Conservation (phyloP, 2,329 filamentous ascomycete species). For the Neofusicoccum kwambonambiense region DNA sequence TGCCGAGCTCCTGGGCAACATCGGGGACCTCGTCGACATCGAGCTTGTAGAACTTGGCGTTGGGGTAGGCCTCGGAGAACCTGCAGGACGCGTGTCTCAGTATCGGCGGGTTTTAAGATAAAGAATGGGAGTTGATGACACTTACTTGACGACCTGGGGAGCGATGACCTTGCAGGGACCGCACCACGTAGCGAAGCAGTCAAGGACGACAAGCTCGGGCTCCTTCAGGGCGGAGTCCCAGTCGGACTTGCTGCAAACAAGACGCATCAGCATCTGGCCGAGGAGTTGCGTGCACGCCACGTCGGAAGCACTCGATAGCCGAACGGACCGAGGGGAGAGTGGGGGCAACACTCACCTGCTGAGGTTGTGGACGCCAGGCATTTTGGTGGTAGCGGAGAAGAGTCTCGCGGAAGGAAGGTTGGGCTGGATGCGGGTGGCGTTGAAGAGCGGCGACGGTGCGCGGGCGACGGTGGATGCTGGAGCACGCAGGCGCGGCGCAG, state of each 20-base stretch:
- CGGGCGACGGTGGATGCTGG: constrained; percentile 22
- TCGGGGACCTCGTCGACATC: constrained; percentile 82
- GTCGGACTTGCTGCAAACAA: constrained; percentile 52
- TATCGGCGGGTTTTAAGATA: not conserved
- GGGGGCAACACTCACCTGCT: constrained; percentile 33
- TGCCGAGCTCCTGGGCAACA: constrained; percentile 71
- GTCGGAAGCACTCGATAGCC: not conserved
- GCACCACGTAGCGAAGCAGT: constrained; percentile 90
- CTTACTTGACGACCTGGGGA: constrained; percentile 68
- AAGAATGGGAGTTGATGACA: constrained; percentile 20
- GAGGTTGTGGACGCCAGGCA: constrained; percentile 51
- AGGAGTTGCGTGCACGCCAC: not conserved
- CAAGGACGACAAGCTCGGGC: constrained; percentile 68
- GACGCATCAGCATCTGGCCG: not conserved
- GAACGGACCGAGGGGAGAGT: not conserved
- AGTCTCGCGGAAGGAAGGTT: constrained; percentile 35
- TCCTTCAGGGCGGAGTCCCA: constrained; percentile 56
- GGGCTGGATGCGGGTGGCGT: constrained; percentile 29
- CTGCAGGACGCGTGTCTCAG: constrained; percentile 38
- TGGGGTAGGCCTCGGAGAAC: constrained; percentile 58
- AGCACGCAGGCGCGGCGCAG: constrained; percentile 33
- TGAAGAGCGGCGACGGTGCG: constrained; percentile 25
- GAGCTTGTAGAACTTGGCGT: constrained; percentile 79
- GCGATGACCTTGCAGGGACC: constrained; percentile 92
- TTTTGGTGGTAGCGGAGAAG: constrained; percentile 40